phyloP scores from a whole-genome alignment of 2,329 filamentous ascomycete species.

The Hypocreales sp. region DNA sequence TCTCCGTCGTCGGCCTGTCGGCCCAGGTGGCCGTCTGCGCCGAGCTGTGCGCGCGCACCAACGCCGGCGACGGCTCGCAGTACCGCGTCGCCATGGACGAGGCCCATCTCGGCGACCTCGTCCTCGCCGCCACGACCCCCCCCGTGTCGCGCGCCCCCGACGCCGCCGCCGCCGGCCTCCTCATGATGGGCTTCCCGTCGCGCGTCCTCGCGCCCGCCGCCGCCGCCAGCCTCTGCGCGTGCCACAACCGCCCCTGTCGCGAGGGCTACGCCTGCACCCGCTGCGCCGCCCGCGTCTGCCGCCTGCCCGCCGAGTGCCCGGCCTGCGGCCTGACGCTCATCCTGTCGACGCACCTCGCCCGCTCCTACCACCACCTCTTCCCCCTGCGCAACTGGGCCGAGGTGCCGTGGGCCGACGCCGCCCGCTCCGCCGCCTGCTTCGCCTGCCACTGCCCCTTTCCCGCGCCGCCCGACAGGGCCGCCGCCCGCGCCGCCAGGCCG shows the following conservation, averaged over 20 bases:
- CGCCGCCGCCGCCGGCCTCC: constrained; percentile 45
- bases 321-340: constrained; percentile 85
- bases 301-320: constrained; percentile 78
- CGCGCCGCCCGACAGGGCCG: constrained; percentile 14
- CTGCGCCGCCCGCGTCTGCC: constrained; percentile 79
- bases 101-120: constrained; percentile 68
- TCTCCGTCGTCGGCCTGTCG: constrained; percentile 78
- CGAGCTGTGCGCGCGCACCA: constrained; percentile 78
- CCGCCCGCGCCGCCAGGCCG: constrained; percentile 6
- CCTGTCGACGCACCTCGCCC: constrained; percentile 78
- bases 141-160: constrained; percentile 59
- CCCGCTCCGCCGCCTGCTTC: constrained; percentile 50
- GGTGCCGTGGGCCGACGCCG: constrained; percentile 67
- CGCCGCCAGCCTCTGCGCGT: constrained; percentile 68
- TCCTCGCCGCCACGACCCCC: constrained; percentile 78
- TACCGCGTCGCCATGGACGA: constrained; percentile 75
- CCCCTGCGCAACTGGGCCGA: constrained; percentile 82
- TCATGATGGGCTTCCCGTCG: constrained; percentile 98
- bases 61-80: constrained; percentile 56
- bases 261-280: constrained; percentile 87
- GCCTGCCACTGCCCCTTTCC: constrained; percentile 67
- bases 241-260: constrained; percentile 66
- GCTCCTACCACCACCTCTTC: constrained; percentile 89
- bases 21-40: constrained; percentile 86
- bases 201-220: constrained; percentile 55